phyloP scores from a whole-genome alignment of 2,329 filamentous ascomycete species.

The Penicillium sp. region DNA sequence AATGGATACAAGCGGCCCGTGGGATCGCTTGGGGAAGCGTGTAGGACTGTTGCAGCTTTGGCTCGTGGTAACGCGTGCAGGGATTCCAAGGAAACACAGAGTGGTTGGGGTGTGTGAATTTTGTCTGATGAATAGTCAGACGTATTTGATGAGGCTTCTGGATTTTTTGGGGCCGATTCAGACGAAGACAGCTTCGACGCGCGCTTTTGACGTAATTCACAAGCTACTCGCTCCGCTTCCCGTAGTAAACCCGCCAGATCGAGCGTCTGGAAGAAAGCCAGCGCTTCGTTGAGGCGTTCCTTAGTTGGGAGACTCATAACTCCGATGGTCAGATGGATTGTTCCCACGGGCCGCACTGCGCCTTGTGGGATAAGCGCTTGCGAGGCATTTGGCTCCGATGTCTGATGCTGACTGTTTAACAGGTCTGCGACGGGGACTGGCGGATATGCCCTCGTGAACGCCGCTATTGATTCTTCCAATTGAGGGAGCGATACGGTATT shows the following conservation, averaged over 20 bases:
- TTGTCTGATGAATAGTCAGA: too few species aligned
- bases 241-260: slow-evolving; percentile 48
- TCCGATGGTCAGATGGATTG: slow-evolving; percentile 83
- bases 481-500: slow-evolving; percentile 64
- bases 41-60: slow-evolving; percentile 44
- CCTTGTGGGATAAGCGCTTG: slow-evolving; percentile 60
- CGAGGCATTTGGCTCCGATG: slow-evolving; percentile 37
- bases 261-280: slow-evolving; percentile 49
- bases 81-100: slow-evolving; percentile 51
- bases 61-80: slow-evolving; percentile 43
- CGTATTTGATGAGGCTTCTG: not conserved
- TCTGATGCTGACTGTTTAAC: not conserved
- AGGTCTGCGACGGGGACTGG: slow-evolving; percentile 2
- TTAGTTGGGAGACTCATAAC: slow-evolving; percentile 72
- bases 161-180: not conserved
- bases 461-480: slow-evolving; percentile 63
- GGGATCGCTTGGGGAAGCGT: slow-evolving; percentile 45
- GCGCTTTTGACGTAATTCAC: slow-evolving; percentile 5
- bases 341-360: slow-evolving; percentile 75
- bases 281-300: slow-evolving; percentile 53
- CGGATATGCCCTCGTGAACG: slow-evolving; percentile 56
- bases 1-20: slow-evolving; percentile 49
- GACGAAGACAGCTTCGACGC: not conserved
- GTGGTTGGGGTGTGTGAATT: slow-evolving; percentile 25
- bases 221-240: slow-evolving; percentile 38